A percentile compares a stretch with the other conserved stretches of the same genome.
phyloP scores from a whole-genome alignment of 2,329 filamentous ascomycete genomes.

The Penicillium glabrum region DNA sequence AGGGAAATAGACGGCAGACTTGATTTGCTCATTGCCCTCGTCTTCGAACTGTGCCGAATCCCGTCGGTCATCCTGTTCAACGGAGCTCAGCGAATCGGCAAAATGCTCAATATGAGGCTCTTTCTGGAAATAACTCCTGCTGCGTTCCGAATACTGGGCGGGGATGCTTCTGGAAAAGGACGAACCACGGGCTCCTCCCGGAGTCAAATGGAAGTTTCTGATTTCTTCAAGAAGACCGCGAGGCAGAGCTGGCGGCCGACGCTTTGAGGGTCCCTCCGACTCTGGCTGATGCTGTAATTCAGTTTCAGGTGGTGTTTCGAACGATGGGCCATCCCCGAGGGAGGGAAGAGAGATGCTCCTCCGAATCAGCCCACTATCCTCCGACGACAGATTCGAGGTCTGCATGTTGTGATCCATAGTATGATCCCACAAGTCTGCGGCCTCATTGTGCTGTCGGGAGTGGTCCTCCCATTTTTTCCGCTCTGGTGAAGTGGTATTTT shows the following conservation, averaged over 20 bases:
- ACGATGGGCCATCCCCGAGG: constrained; percentile 23
- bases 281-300: constrained; percentile 9
- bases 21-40: constrained; percentile 64
- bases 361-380: constrained; percentile 22
- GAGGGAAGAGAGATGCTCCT: constrained; percentile 31
- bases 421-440: constrained; percentile 17
- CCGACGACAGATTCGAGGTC: background rate
- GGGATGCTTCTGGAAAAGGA: constrained; percentile 46
- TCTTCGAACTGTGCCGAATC: constrained; percentile 44
- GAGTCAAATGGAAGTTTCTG: constrained; percentile 54
- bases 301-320: constrained; percentile 14
- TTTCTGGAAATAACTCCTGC: constrained; percentile 29
- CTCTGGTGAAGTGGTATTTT: constrained; percentile 57
- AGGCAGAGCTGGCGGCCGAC: constrained; percentile 42
- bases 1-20: constrained; percentile 64
- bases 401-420: constrained; percentile 17
- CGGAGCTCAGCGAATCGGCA: constrained; percentile 23
- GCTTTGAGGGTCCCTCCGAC: constrained; percentile 25
- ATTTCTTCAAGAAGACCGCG: constrained; percentile 57
- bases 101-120: constrained; percentile 18
- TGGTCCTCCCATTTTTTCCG: constrained; percentile 52
- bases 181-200: constrained; percentile 45
- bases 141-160: constrained; percentile 36
- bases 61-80: constrained; percentile 23
- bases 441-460: constrained; percentile 35